A percentile compares a stretch with the other conserved stretches of the same genome.
These are phyloP conservation scores for Penicillium cosmopolitanum DNA, from an alignment of 495 filamentous ascomycete species.

Conservation along the genomic window DNA sequence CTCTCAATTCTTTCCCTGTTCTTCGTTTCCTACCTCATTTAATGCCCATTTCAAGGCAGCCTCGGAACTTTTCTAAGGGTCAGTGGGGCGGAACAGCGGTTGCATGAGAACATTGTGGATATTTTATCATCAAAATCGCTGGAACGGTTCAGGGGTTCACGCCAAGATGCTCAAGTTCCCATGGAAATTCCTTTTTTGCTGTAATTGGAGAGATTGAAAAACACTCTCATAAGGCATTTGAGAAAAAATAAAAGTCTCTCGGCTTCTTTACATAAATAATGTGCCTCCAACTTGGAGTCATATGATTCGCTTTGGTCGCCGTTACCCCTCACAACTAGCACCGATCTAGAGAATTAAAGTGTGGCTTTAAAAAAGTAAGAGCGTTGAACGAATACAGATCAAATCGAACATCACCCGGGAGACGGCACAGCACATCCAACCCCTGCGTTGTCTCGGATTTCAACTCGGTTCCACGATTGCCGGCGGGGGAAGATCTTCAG, in stretches of 20 bases:
- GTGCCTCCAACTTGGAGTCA: too few relatives aligned
- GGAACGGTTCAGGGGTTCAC: conserved; percentile 7
- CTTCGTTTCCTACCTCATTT: background rate
- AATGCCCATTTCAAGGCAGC: background rate
- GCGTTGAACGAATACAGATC: too few relatives aligned
- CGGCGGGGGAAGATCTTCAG: background rate
- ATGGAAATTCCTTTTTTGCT: background rate
- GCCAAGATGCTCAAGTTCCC: conserved; percentile 1
- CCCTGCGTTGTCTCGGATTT: conserved; percentile 8
- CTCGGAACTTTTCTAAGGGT: background rate
- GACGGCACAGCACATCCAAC: background rate
- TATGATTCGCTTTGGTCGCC: background rate
- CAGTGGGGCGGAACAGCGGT: background rate
- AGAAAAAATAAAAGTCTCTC: too few relatives aligned
- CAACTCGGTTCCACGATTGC: background rate
- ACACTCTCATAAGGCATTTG: too few relatives aligned
- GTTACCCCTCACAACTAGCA: background rate
- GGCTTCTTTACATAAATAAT: too few relatives aligned
- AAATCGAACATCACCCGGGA: background rate
- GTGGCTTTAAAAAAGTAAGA: too few relatives aligned
- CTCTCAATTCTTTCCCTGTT: background rate
- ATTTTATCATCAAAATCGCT: background rate
- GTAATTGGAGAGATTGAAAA: background rate
- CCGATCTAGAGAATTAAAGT: background rate
- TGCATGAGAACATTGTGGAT: background rate